Percentiles rank a stretch among this genome's conserved stretches.
These are phyloP conservation scores for Przewalskia tangutica DNA, from an alignment of 257 asterid genomes.

Conservation along the genomic window DNA sequence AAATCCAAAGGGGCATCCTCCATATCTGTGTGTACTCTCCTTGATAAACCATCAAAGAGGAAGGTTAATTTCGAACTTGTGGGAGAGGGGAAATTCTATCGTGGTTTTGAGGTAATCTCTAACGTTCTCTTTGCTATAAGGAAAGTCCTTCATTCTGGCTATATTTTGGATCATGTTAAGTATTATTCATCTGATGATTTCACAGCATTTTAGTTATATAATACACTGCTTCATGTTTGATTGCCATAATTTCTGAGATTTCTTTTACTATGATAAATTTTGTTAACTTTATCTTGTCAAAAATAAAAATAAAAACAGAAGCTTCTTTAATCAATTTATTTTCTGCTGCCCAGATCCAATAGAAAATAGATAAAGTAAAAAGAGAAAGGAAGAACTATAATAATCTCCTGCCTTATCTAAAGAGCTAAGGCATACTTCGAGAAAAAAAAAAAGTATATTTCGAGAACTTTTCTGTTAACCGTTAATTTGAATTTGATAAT, in stretches of 20 bases:
- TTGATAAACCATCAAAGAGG: slow-evolving; percentile 64
- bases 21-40: slow-evolving; percentile 73
- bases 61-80: slow-evolving; percentile 52
- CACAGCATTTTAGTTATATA: not conserved
- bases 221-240: not conserved
- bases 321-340: not conserved
- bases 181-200: not conserved
- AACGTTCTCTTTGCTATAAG: not conserved
- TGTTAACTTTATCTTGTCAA: not conserved
- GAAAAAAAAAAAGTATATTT: not conserved
- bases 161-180: not conserved
- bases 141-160: not conserved
- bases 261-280: not conserved
- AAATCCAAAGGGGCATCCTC: slow-evolving; percentile 75
- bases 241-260: not conserved
- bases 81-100: slow-evolving; percentile 76
- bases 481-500: not conserved
- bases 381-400: not conserved
- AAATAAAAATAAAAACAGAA: not conserved
- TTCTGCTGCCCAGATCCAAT: not conserved
- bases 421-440: not conserved
- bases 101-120: slow-evolving; percentile 67
- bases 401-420: not conserved
- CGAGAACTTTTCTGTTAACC: not conserved
- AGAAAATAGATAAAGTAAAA: not conserved